Conservation (phyloP, 495 filamentous ascomycete genomes). For the Tetracladium setigerum region DNA sequence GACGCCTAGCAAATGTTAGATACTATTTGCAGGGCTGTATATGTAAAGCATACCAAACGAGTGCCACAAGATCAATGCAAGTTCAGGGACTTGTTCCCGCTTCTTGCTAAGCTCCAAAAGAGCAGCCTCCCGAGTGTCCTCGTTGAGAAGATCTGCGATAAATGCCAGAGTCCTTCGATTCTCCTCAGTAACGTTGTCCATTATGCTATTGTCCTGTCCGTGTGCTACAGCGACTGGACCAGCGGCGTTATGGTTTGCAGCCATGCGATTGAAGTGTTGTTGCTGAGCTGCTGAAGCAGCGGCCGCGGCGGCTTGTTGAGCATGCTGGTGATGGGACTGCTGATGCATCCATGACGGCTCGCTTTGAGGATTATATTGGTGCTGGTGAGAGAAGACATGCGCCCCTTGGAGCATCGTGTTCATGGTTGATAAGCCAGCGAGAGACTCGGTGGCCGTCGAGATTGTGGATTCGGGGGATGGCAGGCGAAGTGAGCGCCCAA, state of each 20-base stretch:
- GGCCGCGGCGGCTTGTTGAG: constrained; percentile 51
- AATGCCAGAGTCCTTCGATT: constrained; percentile 86
- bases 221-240: constrained; percentile 13
- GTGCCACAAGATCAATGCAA: constrained; percentile 96
- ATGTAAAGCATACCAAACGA: constrained; percentile 71
- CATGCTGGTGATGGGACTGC: constrained; percentile 57
- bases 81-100: constrained; percentile 92
- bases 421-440: too few relatives aligned
- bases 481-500: too few relatives aligned
- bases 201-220: constrained; percentile 30
- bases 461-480: too few relatives aligned
- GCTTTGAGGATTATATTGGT: constrained; percentile 64
- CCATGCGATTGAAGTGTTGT: constrained; percentile 73
- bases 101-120: constrained; percentile 98
- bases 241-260: constrained; percentile 48
- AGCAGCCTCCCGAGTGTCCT: constrained; percentile 78
- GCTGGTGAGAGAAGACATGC: constrained; percentile 68
- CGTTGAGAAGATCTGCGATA: constrained; percentile 88
- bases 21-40: constrained; percentile 11
- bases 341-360: constrained; percentile 76
- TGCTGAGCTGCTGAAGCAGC: constrained; percentile 60
- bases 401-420: constrained; percentile 17
- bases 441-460: too few relatives aligned
- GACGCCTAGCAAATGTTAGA: constrained; percentile 58
- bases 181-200: constrained; percentile 74